Conservation (phyloP, 2,329 filamentous ascomycete species). For the Amylocarpus encephaloides region DNA sequence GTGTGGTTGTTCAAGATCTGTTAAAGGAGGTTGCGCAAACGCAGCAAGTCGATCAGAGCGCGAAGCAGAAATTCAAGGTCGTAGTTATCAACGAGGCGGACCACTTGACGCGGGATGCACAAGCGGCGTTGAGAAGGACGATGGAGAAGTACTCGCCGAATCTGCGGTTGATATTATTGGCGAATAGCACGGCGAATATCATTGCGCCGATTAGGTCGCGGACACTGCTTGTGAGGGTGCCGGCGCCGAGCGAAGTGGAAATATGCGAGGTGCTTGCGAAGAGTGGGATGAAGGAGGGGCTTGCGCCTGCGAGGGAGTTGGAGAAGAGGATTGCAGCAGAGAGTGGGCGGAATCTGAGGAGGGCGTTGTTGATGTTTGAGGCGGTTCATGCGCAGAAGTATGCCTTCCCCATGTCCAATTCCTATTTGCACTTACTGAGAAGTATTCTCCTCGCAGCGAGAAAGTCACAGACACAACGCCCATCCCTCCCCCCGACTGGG, state of each 20-base stretch:
- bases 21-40: constrained; percentile 98
- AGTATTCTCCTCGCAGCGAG: constrained; percentile 55
- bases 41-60: constrained; percentile 91
- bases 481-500: constrained; percentile 95
- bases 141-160: constrained; percentile 99
- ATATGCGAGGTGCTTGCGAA: constrained; percentile 71
- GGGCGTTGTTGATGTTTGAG: constrained; percentile 93
- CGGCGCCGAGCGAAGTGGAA: constrained; percentile 78
- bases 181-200: constrained; percentile 96
- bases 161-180: constrained; percentile 80
- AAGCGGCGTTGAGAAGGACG: constrained; percentile 86
- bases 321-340: constrained; percentile 83
- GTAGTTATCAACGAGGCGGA: constrained; percentile 99
- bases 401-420: constrained; percentile 28
- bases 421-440: constrained; percentile 3
- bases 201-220: constrained; percentile 95
- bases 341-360: constrained; percentile 83
- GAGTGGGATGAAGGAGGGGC: constrained; percentile 72
- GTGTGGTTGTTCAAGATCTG: constrained; percentile 91
- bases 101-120: constrained; percentile 85
- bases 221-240: constrained; percentile 84
- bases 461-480: constrained; percentile 80
- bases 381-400: constrained; percentile 96
- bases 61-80: constrained; percentile 92
- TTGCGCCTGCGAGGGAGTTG: constrained; percentile 67